Base-by-base conservation (phyloP, 495 filamentous ascomycete species). In the Chaetomium tenue region DNA sequence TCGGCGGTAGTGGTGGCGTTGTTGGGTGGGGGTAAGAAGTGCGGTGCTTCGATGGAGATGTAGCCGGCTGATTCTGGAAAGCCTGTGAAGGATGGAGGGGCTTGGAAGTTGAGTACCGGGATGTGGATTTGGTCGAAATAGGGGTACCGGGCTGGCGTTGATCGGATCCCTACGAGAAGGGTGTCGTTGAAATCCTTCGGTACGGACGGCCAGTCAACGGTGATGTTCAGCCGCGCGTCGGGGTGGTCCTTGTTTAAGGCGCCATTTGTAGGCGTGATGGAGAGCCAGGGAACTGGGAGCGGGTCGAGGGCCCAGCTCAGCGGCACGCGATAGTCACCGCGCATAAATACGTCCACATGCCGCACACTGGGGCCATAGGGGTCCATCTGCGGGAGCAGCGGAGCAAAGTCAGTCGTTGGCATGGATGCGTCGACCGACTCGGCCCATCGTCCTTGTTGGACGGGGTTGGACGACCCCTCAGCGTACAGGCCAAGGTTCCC, bases 401-500 rank as follows among this genome's bases (percentile, higher is more conserved):
- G 70, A 16, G 78, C 78, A 47, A 75, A 74, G 51, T 63, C 63
- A 7, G 78, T 76, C 55, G 82, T 82, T n/a, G 71, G 71, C 58
- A 63, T 65, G 13, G 67, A 70, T 12, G 63, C 61, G 51, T 69
- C 70, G 16, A 66, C 65, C 0, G 72, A 67, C 58, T 86, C 83
- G 63, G 77, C 83, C 40, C 71, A 76, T 59, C 85, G 81, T 56
- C 85, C 84, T 15, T 86, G 84, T 1, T 83, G 78, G 3, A 82
- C 74, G 3, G 81, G 76, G 8, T 75, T 82, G 54, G 81, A 81
- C 55, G 74, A 79, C 4, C 76, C 80, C 69, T 88, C 83, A 42
- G 85, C 77, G 16, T 79, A 76, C 42, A 89, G 76, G n/a, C 86
- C 86, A 58, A 88, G 77, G 37, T 83, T 79, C 2, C 86, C 86